phyloP scores from a whole-genome alignment of 1,284 basidiomycete genomes.

The Ceratobasidium sp. region DNA sequence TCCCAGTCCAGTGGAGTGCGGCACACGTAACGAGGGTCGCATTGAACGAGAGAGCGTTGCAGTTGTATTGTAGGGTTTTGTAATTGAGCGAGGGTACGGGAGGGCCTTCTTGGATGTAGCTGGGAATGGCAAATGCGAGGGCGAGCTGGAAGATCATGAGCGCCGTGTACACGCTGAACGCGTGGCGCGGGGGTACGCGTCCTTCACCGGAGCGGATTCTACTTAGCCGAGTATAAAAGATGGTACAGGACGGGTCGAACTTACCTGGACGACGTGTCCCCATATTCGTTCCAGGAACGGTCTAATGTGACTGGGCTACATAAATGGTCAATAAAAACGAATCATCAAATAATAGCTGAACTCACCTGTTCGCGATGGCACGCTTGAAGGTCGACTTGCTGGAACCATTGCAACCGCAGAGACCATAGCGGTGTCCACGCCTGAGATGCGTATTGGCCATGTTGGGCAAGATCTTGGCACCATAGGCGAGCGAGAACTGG shows the following conservation, averaged over 20 bases:
- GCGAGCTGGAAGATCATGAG: slow-evolving; percentile 78
- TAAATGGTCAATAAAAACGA: slow-evolving; percentile 36
- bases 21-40: slow-evolving; percentile 84
- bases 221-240: neutral
- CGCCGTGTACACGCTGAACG: slow-evolving; percentile 90
- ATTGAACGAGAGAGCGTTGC: slow-evolving; percentile 94
- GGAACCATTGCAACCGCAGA: slow-evolving; percentile 96
- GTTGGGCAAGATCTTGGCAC: too few species aligned
- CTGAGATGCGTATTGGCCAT: too few species aligned
- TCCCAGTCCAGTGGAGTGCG: slow-evolving; percentile 81
- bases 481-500: slow-evolving; percentile 93
- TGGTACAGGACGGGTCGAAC: slow-evolving; percentile 52
- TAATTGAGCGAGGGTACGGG: slow-evolving; percentile 87
- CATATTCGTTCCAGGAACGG: slow-evolving; percentile 90
- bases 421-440: too few species aligned
- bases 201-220: slow-evolving; percentile 64
- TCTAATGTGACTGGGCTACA: slow-evolving; percentile 83
- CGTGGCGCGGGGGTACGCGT: slow-evolving; percentile 93
- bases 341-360: slow-evolving; percentile 60
- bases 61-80: slow-evolving; percentile 75
- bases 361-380: slow-evolving; percentile 73
- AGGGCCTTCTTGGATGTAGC: slow-evolving; percentile 92
- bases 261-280: slow-evolving; percentile 81
- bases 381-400: slow-evolving; percentile 99
- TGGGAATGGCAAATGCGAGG: slow-evolving; percentile 76